Evolutionary conservation across 2,329 filamentous ascomycete species (phyloP), one percentile per base, ranked within the genome.

Genomic region (Cladorrhinum sp.): DNA sequence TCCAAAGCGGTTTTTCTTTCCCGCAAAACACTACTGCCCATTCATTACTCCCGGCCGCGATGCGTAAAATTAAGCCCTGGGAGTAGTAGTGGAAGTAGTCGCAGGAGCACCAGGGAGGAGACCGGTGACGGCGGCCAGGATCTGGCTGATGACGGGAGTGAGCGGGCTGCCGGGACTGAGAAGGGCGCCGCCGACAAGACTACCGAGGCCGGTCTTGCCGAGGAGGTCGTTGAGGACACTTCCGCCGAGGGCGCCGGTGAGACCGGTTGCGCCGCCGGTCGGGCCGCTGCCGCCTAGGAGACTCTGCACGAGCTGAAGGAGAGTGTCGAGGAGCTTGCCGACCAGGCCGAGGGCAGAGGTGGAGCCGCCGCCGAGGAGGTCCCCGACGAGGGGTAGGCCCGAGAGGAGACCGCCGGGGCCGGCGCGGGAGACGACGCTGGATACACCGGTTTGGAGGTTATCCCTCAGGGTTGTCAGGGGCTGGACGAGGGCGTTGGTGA

Each of bases 401-500:
- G 56, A 36, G 20, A 49, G 28, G 20, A 55, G 51, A 20, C 55
- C 46, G 30, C 57, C 54, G 28, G 42, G 55, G 18, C 54, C 49
- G 42, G 30, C 51, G 26, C 60, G 33, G 42, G 42, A 28, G 18
- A 42, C 30, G 28, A 60, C 50, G 49, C 54, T 58, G 57, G 49
- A 48, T 30, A 62, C 60, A 33, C 59, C 58, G 10, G 24, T 39
- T 36, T 42, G 50, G 16, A 67, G 57, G 12, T 60, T 59, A n/a
- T 55, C 30, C 26, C 62, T 46, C 56, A 67, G 49, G 18, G 36
- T 23, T 18, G 53, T 39, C 52, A 68, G 53, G 42, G 65, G 65
- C 8, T 9, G 52, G 46, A 55, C 46, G 18, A 68, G 49, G 9
- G 55, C 57, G 23, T 59, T 12, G 2, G 51, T 48, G 2, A 65